Percentiles rank a stretch among this genome's conserved stretches.
Evolutionary conservation across 495 filamentous ascomycete species (phyloP).

Genomic region (Xylaria telfairii): DNA sequence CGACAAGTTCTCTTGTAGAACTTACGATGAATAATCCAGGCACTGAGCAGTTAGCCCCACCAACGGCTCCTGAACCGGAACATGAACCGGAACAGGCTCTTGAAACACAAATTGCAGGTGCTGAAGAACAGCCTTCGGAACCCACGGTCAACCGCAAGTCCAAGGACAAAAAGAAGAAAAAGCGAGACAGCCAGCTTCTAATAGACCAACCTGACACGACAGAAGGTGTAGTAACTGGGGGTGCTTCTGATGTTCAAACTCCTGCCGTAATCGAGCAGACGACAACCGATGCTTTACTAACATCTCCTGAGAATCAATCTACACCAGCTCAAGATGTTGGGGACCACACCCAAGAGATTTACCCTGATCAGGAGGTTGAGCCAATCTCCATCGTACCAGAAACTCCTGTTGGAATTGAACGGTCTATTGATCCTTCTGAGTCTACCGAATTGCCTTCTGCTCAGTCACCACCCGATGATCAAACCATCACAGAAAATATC

Average conservation of each 20-base stretch:
- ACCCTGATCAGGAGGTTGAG: background rate
- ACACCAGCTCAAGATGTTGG: background rate
- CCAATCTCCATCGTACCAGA: background rate
- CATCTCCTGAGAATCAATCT: background rate
- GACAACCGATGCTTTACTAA: background rate
- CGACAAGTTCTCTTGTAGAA: background rate
- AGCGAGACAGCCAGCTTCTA: conserved; percentile 28
- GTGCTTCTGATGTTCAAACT: conserved; percentile 8
- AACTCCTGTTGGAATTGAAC: background rate
- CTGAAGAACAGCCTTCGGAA: conserved; percentile 23
- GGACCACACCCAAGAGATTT: background rate
- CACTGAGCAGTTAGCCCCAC: background rate
- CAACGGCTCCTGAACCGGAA: background rate
- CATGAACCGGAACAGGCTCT: conserved; percentile 18
- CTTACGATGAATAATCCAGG: background rate
- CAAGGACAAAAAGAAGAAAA: conserved; percentile 43
- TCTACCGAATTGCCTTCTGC: background rate
- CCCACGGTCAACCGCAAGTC: conserved; percentile 29
- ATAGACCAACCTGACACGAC: background rate
- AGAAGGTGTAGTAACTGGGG: conserved; percentile 7
- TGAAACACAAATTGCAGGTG: background rate
- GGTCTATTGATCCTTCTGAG: background rate
- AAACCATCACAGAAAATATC: background rate
- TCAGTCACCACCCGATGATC: background rate
- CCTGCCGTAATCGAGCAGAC: conserved; percentile 12